phyloP scores from a whole-genome alignment of 495 filamentous ascomycete species.

The Durotheca rogersii region DNA sequence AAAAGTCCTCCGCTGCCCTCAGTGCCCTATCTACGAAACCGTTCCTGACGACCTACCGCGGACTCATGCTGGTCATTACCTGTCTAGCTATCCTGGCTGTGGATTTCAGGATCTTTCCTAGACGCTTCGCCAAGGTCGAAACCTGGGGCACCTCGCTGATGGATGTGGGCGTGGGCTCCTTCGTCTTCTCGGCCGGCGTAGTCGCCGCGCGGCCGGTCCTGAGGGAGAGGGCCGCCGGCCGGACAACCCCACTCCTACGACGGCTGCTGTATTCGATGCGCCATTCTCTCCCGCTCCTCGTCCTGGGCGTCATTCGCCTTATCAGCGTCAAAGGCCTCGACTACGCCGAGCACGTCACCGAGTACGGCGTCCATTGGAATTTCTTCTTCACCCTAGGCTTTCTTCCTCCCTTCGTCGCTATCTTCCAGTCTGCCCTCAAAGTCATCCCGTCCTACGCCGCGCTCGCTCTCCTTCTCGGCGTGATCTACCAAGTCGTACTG shows the following conservation, averaged over 20 bases:
- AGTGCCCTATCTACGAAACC: constrained; percentile 75
- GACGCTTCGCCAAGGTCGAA: constrained; percentile 95
- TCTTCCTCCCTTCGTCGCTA: constrained; percentile 84
- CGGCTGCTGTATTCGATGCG: constrained; percentile 65
- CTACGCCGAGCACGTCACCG: constrained; percentile 95
- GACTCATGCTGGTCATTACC: constrained; percentile 89
- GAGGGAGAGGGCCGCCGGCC: constrained; percentile 60
- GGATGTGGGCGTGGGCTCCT: constrained; percentile 96
- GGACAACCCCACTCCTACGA: constrained; percentile 47
- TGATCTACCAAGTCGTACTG: constrained; percentile 70
- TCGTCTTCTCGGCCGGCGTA: constrained; percentile 95
- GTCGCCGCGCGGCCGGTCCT: constrained; percentile 86
- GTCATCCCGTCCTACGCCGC: constrained; percentile 70
- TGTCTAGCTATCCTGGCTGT: constrained; percentile 95
- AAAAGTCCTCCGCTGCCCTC: constrained; percentile 33
- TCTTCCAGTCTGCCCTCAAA: constrained; percentile 67
- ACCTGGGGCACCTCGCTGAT: constrained; percentile 98
- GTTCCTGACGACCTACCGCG: constrained; percentile 88
- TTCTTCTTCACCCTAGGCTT: constrained; percentile 97
- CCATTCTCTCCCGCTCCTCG: constrained; percentile 79
- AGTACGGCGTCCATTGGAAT: constrained; percentile 99
- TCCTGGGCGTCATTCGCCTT: constrained; percentile 77
- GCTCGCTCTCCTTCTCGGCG: constrained; percentile 64
- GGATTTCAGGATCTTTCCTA: constrained; percentile 89
- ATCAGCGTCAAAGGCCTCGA: constrained; percentile 91